phyloP scores from a whole-genome alignment of 345 rosid species.

The Melastoma malabathricum region DNA sequence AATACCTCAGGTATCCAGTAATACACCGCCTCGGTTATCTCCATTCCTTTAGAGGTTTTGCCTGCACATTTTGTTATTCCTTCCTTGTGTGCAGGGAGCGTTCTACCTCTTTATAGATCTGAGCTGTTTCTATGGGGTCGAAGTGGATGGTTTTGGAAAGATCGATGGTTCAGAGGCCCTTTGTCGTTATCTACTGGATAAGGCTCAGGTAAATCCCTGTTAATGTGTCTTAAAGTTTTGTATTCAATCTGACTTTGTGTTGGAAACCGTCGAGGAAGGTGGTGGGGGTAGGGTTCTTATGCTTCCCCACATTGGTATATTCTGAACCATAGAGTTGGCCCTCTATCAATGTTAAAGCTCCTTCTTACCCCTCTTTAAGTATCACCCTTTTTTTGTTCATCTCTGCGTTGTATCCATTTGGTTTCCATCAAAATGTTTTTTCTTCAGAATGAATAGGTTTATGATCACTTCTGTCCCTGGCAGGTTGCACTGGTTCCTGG shows the following conservation, averaged over 20 bases:
- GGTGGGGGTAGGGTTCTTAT: no score
- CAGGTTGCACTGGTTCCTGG: conserved; percentile 97
- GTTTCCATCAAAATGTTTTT: background rate
- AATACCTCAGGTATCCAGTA: conserved; percentile 65
- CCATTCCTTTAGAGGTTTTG: background rate
- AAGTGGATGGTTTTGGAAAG: conserved; percentile 65
- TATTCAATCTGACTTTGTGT: no score
- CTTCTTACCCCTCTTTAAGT: no score
- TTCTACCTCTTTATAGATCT: conserved; percentile 81
- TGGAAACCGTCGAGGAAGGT: no score
- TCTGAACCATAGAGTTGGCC: no score
- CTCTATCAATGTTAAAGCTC: no score
- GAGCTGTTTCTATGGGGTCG: conserved; percentile 70
- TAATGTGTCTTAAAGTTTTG: no score
- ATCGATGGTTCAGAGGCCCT: conserved; percentile 53
- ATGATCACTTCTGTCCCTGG: background rate
- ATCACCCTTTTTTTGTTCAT: no score
- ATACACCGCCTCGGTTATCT: background rate
- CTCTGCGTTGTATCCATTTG: background rate
- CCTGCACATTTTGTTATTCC: background rate
- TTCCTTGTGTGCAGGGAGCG: conserved; percentile 68
- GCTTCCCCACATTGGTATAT: no score
- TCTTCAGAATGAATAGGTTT: background rate
- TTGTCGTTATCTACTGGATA: conserved; percentile 53
- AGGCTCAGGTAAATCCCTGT: conserved; percentile 33